Base-by-base conservation (phyloP, 1,139 yeast genomes). In the Hyphopichia buzzinii region DNA sequence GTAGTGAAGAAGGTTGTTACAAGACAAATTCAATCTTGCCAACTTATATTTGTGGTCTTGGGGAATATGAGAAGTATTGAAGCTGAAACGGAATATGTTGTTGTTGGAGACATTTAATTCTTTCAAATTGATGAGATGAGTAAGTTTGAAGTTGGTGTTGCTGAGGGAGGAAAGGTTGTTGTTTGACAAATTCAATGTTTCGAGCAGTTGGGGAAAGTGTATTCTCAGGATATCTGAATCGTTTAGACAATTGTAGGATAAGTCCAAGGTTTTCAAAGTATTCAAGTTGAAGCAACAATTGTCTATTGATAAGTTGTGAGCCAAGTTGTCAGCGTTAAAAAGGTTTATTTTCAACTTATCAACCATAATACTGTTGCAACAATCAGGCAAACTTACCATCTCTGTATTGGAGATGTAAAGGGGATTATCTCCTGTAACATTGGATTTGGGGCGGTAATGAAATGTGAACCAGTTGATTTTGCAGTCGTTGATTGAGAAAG, bases 101-200 rank as follows among this genome's bases (percentile, higher is more conserved):
- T 56, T 56, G 35, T 57, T 58, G 21, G 60, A 52, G 8, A 57
- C 37, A 36, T 58, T 47, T n/a, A 59, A 41, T 3, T 25, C 24
- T 30, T 36, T 33, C 21, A 59, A 42, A 8, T 42, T 31, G 2
- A 29, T 15, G 14, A 54, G 38, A 2, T 36, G 22, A 2, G 42
- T 30, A 35, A 56, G 43, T 10, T 46, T 36, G 13, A 47, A 43
- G 27, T 36, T 45, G 19, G 38, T 27, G 19, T 40, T 38, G 22
- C 34, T 40, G 1, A 50, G 13, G 11, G 29, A 35, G 12, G 47
- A 31, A 14, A 52, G 35, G 19, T 41, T 48, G 33, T 62, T 62
- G 39, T 60, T 57, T 4, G 65, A 55, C 15, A 60, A 43, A 35
- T 59, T 47, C 26, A 61, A 40, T 4, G 46, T 33, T 22, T 42